Conservation (phyloP, 495 filamentous ascomycete species). For the Penicillium canariense region DNA sequence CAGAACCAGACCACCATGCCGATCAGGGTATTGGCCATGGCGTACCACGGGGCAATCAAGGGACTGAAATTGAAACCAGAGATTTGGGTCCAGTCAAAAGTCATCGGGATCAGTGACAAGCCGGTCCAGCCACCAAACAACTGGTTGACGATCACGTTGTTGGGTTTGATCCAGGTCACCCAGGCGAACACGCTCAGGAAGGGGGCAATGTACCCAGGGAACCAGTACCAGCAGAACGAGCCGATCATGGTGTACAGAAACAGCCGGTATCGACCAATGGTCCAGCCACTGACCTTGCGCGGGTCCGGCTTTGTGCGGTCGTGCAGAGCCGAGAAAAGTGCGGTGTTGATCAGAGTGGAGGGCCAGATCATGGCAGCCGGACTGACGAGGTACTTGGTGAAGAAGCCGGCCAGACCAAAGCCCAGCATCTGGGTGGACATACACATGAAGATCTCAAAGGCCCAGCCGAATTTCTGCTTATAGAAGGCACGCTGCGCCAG, state of each 20-base stretch:
- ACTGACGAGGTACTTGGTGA: slow-evolving; percentile 59
- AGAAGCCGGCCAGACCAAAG: slow-evolving; percentile 70
- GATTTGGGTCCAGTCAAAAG: slow-evolving; percentile 69
- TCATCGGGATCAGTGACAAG: slow-evolving; percentile 59
- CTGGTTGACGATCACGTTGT: slow-evolving; percentile 52
- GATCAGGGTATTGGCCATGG: slow-evolving; percentile 57
- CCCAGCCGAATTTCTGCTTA: slow-evolving; percentile 62
- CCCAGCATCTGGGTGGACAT: slow-evolving; percentile 71
- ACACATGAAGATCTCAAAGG: slow-evolving; percentile 64
- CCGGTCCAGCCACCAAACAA: slow-evolving; percentile 61
- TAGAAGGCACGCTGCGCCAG: slow-evolving; percentile 67
- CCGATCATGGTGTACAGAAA: slow-evolving; percentile 60
- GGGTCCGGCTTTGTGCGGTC: slow-evolving; percentile 60
- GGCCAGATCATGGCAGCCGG: slow-evolving; percentile 76
- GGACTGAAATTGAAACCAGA: slow-evolving; percentile 64
- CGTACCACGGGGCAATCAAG: slow-evolving; percentile 67
- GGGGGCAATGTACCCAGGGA: slow-evolving; percentile 48
- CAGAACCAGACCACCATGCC: slow-evolving; percentile 54
- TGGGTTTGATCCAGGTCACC: slow-evolving; percentile 51
- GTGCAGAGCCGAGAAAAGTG: slow-evolving; percentile 70
- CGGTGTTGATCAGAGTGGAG: slow-evolving; percentile 58
- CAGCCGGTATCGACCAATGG: slow-evolving; percentile 60
- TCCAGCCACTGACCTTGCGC: slow-evolving; percentile 59
- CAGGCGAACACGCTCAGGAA: slow-evolving; percentile 49
- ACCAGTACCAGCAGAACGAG: slow-evolving; percentile 63